These are phyloP conservation scores for Sporobolomyces phaffii DNA, from an alignment of 768 basidiomycete genomes.

Conservation along the genomic window DNA sequence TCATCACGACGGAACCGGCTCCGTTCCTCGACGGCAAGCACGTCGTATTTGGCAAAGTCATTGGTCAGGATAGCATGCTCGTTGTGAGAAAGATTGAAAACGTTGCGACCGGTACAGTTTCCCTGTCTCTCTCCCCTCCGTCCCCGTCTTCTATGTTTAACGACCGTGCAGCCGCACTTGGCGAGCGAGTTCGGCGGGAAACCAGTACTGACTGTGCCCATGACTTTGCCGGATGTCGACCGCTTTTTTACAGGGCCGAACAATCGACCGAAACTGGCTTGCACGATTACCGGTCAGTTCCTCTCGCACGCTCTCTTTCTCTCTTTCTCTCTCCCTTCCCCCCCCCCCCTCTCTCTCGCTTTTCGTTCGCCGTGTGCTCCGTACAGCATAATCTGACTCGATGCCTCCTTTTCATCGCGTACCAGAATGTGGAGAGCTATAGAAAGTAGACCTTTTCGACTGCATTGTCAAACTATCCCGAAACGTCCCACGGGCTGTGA, in stretches of 20 bases:
- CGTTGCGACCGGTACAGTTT: conserved; percentile 62
- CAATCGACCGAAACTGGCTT: conserved; percentile 78
- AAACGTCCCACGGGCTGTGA: no score
- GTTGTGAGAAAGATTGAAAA: conserved; percentile 94
- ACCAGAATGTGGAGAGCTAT: conserved; percentile 45
- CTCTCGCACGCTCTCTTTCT: background rate
- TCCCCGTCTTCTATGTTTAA: no score
- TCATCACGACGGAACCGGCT: conserved; percentile 90
- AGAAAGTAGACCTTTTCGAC: no score
- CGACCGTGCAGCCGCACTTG: no score
- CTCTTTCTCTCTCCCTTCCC: background rate
- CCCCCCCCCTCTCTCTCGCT: no score
- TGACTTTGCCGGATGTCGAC: background rate
- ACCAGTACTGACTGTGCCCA: no score
- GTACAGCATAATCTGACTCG: no score
- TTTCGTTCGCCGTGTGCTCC: no score
- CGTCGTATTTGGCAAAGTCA: conserved; percentile 82
- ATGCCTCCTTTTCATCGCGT: background rate
- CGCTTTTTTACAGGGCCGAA: conserved; percentile 60
- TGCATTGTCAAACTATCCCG: background rate
- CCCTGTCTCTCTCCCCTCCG: background rate
- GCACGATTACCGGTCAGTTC: conserved; percentile 73
- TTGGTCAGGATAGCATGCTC: conserved; percentile 74
- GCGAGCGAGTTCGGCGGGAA: no score
- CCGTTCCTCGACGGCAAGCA: conserved; percentile 91